Conservation (phyloP, 345 rosid genomes). For the Odontarrhena argentea region DNA sequence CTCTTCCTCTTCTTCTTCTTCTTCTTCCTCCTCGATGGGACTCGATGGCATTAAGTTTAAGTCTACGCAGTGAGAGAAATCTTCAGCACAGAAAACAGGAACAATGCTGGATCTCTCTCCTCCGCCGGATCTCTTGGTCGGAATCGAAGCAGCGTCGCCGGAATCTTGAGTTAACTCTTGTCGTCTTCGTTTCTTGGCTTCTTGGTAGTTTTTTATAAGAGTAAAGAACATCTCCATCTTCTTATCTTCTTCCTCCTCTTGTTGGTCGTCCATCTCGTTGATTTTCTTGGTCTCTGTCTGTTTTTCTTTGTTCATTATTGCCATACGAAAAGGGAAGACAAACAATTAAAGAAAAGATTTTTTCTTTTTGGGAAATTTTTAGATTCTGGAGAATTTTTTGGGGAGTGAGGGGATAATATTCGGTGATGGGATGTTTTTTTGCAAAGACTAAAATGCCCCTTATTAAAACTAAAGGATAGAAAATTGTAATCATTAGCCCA, state of each 20-base stretch:
- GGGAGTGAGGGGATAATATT: constrained; percentile 11
- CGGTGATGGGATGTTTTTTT: background rate
- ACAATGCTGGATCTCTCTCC: constrained; percentile 14
- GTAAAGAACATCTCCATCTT: constrained; percentile 42
- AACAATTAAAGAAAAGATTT: background rate
- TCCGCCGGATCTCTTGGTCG: constrained; percentile 28
- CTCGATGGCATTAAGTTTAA: constrained; percentile 31
- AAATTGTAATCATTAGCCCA: no score
- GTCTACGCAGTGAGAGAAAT: constrained; percentile 31
- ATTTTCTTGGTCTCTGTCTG: constrained; percentile 26
- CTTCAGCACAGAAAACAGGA: constrained; percentile 33
- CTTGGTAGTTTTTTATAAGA: constrained; percentile 38
- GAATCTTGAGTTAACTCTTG: constrained; percentile 32
- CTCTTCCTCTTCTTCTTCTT: background rate
- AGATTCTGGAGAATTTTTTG: constrained; percentile 4
- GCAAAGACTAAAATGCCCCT: constrained; percentile 15
- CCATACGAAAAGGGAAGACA: background rate
- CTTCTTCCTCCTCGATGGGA: constrained; percentile 1
- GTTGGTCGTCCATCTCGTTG: constrained; percentile 20
- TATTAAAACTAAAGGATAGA: background rate
- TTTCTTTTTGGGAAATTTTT: background rate
- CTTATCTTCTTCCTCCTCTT: constrained; percentile 39
- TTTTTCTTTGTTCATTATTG: constrained; percentile 26
- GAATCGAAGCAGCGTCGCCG: constrained; percentile 26
- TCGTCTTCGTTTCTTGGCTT: constrained; percentile 37